phyloP scores from a whole-genome alignment of 768 basidiomycete species.

The Candolleomyces efflorescens region DNA sequence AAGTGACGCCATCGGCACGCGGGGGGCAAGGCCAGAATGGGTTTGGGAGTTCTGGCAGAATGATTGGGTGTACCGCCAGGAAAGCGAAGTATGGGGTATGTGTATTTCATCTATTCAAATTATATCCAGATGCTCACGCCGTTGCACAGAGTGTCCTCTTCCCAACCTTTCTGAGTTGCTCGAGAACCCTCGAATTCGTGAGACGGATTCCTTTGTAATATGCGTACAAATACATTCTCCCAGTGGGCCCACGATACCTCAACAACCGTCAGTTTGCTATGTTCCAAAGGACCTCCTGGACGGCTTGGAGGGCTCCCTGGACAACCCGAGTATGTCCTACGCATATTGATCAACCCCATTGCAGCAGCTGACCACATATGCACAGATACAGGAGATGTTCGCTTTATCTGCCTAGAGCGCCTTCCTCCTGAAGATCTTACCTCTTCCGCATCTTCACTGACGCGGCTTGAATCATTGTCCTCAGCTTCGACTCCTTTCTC shows the following conservation, averaged over 20 bases:
- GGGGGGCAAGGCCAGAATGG: slow-evolving; percentile 66
- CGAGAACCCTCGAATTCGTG: slow-evolving; percentile 51
- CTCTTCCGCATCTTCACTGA: slow-evolving; percentile 10
- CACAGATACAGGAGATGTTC: slow-evolving; percentile 70
- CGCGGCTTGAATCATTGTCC: slow-evolving; percentile 33
- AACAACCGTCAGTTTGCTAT: slow-evolving; percentile 60
- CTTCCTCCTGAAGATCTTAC: slow-evolving; percentile 20
- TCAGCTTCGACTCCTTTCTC: slow-evolving; percentile 41
- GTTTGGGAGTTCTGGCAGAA: slow-evolving; percentile 70
- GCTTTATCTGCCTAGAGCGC: slow-evolving; percentile 68
- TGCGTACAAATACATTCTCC: slow-evolving; percentile 73
- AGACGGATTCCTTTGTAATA: slow-evolving; percentile 66
- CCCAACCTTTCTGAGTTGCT: slow-evolving; percentile 60
- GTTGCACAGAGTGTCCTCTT: slow-evolving; percentile 50
- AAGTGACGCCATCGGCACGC: slow-evolving; percentile 54
- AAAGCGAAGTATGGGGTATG: slow-evolving; percentile 73
- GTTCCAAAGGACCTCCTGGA: slow-evolving; percentile 65
- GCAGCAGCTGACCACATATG: not conserved
- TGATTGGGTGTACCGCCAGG: slow-evolving; percentile 67
- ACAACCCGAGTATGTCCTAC: slow-evolving; percentile 56
- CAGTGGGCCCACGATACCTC: slow-evolving; percentile 53
- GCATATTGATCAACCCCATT: not conserved
- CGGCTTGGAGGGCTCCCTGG: slow-evolving; percentile 66
- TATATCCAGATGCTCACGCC: not conserved
- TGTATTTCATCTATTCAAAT: not conserved